phyloP scores from a whole-genome alignment of 1,284 basidiomycete species.

The Ceratobasidium sp. region DNA sequence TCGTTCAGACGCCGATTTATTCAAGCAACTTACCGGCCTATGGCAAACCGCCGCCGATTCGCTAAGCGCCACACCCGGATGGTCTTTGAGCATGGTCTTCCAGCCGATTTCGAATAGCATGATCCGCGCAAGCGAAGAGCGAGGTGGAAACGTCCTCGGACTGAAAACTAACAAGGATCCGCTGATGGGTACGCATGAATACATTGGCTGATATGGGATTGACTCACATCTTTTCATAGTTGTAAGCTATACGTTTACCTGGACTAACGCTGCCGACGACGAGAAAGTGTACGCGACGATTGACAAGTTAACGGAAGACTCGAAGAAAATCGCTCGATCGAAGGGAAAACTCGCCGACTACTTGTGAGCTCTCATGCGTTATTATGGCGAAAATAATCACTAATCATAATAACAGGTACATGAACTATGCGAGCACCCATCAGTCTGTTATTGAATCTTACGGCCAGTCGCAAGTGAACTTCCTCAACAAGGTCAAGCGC shows the following conservation, averaged over 20 bases:
- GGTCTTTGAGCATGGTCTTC: neutral
- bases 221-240: neutral
- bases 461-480: neutral
- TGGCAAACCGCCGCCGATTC: neutral
- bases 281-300: neutral
- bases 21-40: neutral
- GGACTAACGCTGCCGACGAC: neutral
- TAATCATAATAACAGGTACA: neutral
- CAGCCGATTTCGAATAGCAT: constrained; percentile 21
- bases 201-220: neutral
- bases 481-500: neutral
- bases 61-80: constrained; percentile 7
- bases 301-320: neutral
- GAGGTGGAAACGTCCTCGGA: constrained; percentile 15
- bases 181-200: neutral
- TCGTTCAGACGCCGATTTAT: neutral
- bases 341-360: neutral
- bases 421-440: constrained; percentile 14
- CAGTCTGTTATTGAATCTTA: constrained; percentile 8
- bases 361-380: neutral
- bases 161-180: neutral
- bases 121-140: constrained; percentile 16
- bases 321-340: neutral
- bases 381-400: neutral
- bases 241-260: constrained; percentile 17